Evolutionary conservation across 2,329 filamentous ascomycete genomes (phyloP), one percentile per base, ranked within the genome.

Genomic region (Penicillium sp.): DNA sequence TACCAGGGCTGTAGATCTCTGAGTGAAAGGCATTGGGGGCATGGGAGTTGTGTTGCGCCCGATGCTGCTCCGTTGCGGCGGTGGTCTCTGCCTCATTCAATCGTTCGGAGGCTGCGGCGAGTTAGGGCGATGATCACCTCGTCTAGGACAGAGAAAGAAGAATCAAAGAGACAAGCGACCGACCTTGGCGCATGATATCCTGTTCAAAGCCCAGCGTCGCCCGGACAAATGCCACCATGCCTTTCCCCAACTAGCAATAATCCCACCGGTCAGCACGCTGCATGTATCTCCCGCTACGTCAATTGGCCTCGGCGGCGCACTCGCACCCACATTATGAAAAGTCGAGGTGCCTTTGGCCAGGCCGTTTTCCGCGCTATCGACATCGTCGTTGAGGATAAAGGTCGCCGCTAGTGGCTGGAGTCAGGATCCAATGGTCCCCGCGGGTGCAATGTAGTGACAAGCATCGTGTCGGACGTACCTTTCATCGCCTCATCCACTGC

Each of bases 181-280:
- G 39, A 78, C 76, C 76, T 71, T 94, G 82, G 41, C 80, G 81
- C 84, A 97, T 93, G 51, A 94, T 77, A 3, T 93, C 83, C 64
- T 94, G 90, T 67, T 97, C 93, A 56, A 95, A 93, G 2, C 90
- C 90, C 1, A 97, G 71, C 2, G 93, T 84, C 13, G 90, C 89
- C 53, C 83, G 78, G 66, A 97, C 83, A 62, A 97, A 97, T 30
- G 80, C 81, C 14, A 89, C 82, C 21, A 95, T 82, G 36, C 87
- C 85, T 51, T 83, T 75, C 19, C 89, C 90, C 21, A 97, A 76
- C 71, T 85, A 73, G 42, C 47, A 15, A 14, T 18, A 33, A 32
- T 4, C 25, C 19, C 18, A 15, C 29, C 25, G 11, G 11, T 27
- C 25, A 27, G 25, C 25, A 27, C n/a, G n/a, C 11, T 20, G 28